Base-by-base conservation (phyloP, 1,284 basidiomycete species). In the Ceratobasidium sp. region DNA sequence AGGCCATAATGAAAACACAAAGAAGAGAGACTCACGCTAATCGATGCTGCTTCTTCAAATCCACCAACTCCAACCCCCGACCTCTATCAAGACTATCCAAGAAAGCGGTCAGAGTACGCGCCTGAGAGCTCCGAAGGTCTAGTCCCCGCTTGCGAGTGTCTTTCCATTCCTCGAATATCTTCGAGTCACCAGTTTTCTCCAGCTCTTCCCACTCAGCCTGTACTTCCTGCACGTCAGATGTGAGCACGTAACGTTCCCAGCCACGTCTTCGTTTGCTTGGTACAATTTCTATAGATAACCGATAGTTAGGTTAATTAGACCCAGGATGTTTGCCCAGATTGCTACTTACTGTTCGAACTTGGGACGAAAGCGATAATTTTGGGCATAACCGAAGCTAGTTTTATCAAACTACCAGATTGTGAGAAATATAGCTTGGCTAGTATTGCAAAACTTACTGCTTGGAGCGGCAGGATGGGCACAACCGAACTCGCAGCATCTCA, bases 231-330 rank as follows among this genome's bases (percentile, higher is more conserved):
- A 50, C 69, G 1, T 71, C 69, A 33, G 12, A 46, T 15, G 28
- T 17, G 5, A 71, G n/a, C 7, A 42, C 69, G 40, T 71, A 44
- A 2, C 2, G 20, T 4, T 59, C 42, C 4, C 17, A 61, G 2
- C 69, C 69, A 38, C 56, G 61, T 5, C 69, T 56, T 28, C 69
- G 52, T 56, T 61, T 71, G 33, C 38, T 71, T 26, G 69, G 69
- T 7, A 71, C 56, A 23, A n/a, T n/a, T n/a, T n/a, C n/a, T n/a
- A n/a, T n/a, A n/a, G n/a, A 71, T 59, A 26, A 33, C 69, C 61
- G 33, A 33, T 1, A 42, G n/a, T 38, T 12, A 44, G 26, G n/a
- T 67, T 17, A 57, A 42, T 46, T 7, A 2, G 12, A 48, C 20
- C 57, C 40, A 56, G n/a, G n/a, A n/a, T n/a, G n/a, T n/a, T n/a